phyloP scores from a whole-genome alignment of 345 rosid genomes.

The Brassica carinata region DNA sequence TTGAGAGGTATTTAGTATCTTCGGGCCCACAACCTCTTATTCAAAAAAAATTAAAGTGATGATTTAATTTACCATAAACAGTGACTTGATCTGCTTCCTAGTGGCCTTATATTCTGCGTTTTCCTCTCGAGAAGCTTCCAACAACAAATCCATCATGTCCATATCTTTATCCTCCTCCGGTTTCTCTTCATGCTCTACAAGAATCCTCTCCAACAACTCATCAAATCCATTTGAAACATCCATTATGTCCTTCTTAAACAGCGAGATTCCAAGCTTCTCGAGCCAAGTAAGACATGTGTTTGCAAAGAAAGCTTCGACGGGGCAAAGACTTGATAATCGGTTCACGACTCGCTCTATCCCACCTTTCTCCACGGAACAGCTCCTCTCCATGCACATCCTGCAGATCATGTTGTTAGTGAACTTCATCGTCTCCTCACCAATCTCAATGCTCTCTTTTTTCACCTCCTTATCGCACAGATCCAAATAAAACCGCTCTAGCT shows the following conservation, averaged over 20 bases:
- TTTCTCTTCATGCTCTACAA: not conserved
- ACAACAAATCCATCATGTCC: not conserved
- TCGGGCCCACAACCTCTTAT: no score
- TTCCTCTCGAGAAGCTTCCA: not conserved
- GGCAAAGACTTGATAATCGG: not conserved
- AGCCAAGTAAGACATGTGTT: not conserved
- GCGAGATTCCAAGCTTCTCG: not conserved
- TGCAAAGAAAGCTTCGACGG: not conserved
- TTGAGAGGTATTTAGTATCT: no score
- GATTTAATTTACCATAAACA: not conserved
- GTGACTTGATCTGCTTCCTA: not conserved
- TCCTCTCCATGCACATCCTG: not conserved
- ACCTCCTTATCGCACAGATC: not conserved
- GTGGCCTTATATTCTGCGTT: not conserved
- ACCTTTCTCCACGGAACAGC: not conserved
- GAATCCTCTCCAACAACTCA: not conserved
- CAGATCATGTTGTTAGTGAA: not conserved
- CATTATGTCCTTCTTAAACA: not conserved
- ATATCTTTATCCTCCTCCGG: not conserved
- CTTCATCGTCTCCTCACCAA: not conserved
- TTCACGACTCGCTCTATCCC: not conserved
- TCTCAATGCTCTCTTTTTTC: not conserved
- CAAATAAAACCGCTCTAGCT: not conserved
- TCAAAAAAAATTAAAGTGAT: no score
- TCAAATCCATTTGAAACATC: not conserved